phyloP scores from a whole-genome alignment of 257 asterid species.

The Solanum lycopersicoides region DNA sequence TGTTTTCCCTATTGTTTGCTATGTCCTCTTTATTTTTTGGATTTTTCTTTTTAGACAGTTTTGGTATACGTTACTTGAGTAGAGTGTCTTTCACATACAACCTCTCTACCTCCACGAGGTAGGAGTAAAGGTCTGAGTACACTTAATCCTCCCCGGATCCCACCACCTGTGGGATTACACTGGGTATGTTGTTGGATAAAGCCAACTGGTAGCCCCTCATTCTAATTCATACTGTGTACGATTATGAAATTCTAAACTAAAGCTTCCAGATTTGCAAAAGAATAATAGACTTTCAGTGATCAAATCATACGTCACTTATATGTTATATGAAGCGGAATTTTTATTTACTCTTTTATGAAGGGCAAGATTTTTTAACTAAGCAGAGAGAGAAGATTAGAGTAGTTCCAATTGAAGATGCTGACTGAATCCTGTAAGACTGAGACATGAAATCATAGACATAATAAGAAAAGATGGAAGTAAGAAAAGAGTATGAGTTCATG shows the following conservation, averaged over 20 bases:
- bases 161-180: too few relatives aligned
- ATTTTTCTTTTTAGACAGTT: too few relatives aligned
- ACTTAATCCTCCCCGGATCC: too few relatives aligned
- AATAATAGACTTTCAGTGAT: neutral
- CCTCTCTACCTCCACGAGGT: neutral
- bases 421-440: neutral
- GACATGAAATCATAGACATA: neutral
- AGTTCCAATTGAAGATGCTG: neutral
- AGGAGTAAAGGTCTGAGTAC: neutral
- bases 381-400: neutral
- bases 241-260: neutral
- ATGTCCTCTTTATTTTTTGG: neutral
- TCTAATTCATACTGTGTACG: neutral
- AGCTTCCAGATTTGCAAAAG: neutral
- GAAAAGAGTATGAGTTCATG: neutral
- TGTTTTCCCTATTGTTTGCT: neutral
- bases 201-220: neutral
- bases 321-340: neutral
- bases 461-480: neutral
- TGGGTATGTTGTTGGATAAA: neutral
- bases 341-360: neutral
- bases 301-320: neutral
- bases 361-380: neutral
- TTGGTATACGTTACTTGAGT: neutral
- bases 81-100: neutral